A percentile compares a stretch with the other conserved stretches of the same genome.
Conservation (phyloP, 306 rosid species). For the Ochetophila trinervis region DNA sequence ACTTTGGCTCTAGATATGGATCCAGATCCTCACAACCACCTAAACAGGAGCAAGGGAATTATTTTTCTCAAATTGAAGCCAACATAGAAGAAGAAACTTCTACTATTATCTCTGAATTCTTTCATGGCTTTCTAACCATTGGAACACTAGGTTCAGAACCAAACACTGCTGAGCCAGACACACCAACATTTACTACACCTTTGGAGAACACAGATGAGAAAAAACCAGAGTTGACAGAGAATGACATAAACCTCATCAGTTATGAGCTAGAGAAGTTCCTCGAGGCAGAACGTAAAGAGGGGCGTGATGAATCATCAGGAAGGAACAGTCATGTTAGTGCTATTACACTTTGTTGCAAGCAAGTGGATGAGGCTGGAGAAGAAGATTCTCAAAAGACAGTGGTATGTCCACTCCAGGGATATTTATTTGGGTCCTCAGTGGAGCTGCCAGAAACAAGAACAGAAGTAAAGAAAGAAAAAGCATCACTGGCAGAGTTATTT, state of each 20-base stretch:
- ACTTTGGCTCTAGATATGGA: conserved; percentile 37
- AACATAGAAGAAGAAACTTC: conserved; percentile 44
- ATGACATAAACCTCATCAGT: conserved; percentile 67
- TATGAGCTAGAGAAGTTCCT: conserved; percentile 74
- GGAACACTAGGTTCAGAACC: conserved; percentile 82
- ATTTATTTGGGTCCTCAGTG: conserved; percentile 68
- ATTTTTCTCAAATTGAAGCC: conserved; percentile 34
- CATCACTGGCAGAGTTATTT: conserved; percentile 63
- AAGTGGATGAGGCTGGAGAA: conserved; percentile 45
- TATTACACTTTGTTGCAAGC: conserved; percentile 58
- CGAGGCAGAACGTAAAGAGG: conserved; percentile 59
- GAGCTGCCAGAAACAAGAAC: conserved; percentile 48
- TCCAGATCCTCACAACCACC: conserved; percentile 31
- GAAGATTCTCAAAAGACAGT: conserved; percentile 52
- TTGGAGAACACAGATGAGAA: conserved; percentile 41
- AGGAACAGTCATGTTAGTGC: conserved; percentile 67
- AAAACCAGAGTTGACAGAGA: conserved; percentile 54
- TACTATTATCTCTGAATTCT: conserved; percentile 49
- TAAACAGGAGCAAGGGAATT: conserved; percentile 38
- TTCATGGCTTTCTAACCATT: conserved; percentile 83
- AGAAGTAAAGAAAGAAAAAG: conserved; percentile 56
- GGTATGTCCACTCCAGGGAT: conserved; percentile 88
- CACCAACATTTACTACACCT: conserved; percentile 76
- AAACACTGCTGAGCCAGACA: conserved; percentile 53
- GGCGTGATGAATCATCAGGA: conserved; percentile 56